These are phyloP conservation scores for Digitaria exilis DNA, from an alignment of 202 grass and related monocot genomes.

Conservation along the genomic window DNA sequence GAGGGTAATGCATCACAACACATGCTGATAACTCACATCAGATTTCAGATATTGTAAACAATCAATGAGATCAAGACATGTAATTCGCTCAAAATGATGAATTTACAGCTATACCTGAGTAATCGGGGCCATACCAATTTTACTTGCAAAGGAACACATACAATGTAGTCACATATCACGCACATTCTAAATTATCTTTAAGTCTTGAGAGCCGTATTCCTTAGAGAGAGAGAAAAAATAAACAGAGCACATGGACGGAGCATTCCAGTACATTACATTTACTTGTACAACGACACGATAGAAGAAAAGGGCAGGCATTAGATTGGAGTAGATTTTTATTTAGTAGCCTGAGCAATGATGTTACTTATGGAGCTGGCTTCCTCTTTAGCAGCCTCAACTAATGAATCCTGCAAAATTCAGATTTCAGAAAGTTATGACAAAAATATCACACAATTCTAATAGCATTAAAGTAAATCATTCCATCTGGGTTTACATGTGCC, in stretches of 20 bases:
- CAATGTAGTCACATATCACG: conserved; percentile 17
- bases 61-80: not conserved
- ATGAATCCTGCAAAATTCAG: conserved; percentile 50
- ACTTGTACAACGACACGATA: conserved; percentile 2
- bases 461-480: not conserved
- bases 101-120: conserved; percentile 22
- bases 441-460: not conserved
- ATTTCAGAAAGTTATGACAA: conserved; percentile 4
- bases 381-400: conserved; percentile 91
- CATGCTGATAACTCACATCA: not conserved
- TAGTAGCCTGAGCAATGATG: conserved; percentile 83
- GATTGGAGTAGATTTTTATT: conserved; percentile 36
- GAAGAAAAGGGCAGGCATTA: not conserved
- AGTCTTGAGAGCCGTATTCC: not conserved
- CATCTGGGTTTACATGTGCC: not conserved
- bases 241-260: not conserved
- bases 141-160: conserved; percentile 9
- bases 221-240: not conserved
- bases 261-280: conserved; percentile 21
- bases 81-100: not conserved
- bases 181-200: not conserved
- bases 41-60: not conserved
- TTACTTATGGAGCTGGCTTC: conserved; percentile 86
- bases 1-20: not conserved
- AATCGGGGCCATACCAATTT: not conserved